Conservation (phyloP, 768 basidiomycete species). For the Trametes coccinea region DNA sequence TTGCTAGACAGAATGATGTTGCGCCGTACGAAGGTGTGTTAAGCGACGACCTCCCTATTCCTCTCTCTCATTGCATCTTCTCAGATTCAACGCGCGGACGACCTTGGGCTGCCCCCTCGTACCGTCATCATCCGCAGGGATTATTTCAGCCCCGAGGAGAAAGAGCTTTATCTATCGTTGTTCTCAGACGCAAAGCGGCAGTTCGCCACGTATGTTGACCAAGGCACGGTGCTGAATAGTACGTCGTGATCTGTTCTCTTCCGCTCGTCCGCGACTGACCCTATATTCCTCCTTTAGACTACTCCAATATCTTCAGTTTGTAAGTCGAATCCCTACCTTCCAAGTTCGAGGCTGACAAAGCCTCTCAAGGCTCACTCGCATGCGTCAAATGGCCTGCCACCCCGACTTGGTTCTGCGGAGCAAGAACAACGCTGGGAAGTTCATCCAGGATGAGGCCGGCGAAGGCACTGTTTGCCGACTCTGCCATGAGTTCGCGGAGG, state of each 20-base stretch:
- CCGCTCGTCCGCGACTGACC: neutral
- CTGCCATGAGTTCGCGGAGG: constrained; percentile 97
- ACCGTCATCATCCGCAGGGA: constrained; percentile 87
- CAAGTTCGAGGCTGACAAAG: neutral
- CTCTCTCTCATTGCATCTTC: constrained; percentile 11
- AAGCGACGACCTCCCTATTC: neutral
- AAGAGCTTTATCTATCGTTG: constrained; percentile 87
- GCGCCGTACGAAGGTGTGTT: constrained; percentile 73
- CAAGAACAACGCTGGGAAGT: constrained; percentile 71
- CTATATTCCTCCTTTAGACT: constrained; percentile 48
- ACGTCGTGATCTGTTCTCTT: constrained; percentile 32
- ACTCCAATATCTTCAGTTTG: constrained; percentile 87
- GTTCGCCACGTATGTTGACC: constrained; percentile 87
- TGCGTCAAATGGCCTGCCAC: constrained; percentile 95
- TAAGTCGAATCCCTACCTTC: constrained; percentile 35
- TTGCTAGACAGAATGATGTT: constrained; percentile 96
- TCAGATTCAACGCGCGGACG: constrained; percentile 92
- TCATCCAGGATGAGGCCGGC: constrained; percentile 55
- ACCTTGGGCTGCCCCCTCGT: constrained; percentile 91
- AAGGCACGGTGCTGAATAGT: constrained; percentile 94
- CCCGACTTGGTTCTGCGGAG: constrained; percentile 91
- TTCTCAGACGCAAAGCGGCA: constrained; percentile 93
- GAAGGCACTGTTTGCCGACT: constrained; percentile 89
- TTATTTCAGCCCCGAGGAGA: constrained; percentile 96
- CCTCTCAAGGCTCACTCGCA: constrained; percentile 74